Percentiles rank a stretch among this genome's conserved stretches.
phyloP scores from a whole-genome alignment of 306 rosid genomes.

The Clitoria ternatea region DNA sequence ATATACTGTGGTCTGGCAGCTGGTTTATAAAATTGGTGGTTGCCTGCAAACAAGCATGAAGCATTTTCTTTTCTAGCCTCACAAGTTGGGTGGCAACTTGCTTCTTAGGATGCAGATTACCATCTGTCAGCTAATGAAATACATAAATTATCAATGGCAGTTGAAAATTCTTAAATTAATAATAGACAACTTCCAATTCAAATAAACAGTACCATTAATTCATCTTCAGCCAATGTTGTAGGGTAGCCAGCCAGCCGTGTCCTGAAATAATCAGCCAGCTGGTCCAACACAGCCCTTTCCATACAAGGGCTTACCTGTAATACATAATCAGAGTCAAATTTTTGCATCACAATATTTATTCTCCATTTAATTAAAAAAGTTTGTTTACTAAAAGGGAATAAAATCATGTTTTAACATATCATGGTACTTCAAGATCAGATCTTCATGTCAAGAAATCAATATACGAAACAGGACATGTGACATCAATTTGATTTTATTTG shows the following conservation, averaged over 20 bases:
- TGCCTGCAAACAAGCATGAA: slow-evolving; percentile 80
- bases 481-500: slow-evolving; percentile 8
- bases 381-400: not conserved
- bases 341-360: slow-evolving; percentile 17
- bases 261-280: slow-evolving; percentile 74
- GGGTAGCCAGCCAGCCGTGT: slow-evolving; percentile 84
- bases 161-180: not conserved
- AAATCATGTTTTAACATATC: not conserved
- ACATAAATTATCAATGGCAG: slow-evolving; percentile 19
- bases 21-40: slow-evolving; percentile 53
- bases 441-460: slow-evolving; percentile 21
- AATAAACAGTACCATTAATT: slow-evolving; percentile 55
- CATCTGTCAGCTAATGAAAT: slow-evolving; percentile 58
- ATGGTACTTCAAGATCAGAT: not conserved
- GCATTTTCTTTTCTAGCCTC: slow-evolving; percentile 80
- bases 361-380: not conserved
- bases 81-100: slow-evolving; percentile 85
- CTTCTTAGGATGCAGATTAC: slow-evolving; percentile 68
- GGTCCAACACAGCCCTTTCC: slow-evolving; percentile 93
- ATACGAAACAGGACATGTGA: not conserved
- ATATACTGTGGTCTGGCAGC: slow-evolving; percentile 72
- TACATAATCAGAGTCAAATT: slow-evolving; percentile 12
- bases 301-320: slow-evolving; percentile 85
- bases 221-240: slow-evolving; percentile 83
- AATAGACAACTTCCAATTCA: not conserved